Base-by-base conservation (phyloP, 2,329 filamentous ascomycete species). In the Epichloe gansuensis region DNA sequence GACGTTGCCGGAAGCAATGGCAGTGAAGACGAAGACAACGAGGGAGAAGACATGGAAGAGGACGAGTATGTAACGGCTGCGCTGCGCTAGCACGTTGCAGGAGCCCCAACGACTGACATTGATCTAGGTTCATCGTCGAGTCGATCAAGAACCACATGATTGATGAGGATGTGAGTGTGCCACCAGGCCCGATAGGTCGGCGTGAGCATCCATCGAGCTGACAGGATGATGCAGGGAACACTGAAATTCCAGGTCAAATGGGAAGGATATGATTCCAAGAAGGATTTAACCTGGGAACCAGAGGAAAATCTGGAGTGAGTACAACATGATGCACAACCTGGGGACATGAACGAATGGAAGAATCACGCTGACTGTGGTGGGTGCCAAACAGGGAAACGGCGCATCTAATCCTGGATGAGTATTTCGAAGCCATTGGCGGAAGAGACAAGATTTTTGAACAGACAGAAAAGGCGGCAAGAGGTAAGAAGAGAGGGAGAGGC, bases 221-320 rank as follows among this genome's bases (percentile, higher is more conserved):
- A 51, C 31, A 8, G 9, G 5, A 36, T 23, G 4, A 17, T 34
- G 6, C 54, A 80, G 70, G 77, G 77, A 21, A 63, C 65, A 4
- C 60, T 82, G 0, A 74, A 75, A 46, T 89, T 85, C 61, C 75
- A 84, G 49, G 85, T 93, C 38, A 89, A 91, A 61, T 93, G 87
- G 87, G 80, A 87, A 57, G 87, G 87, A 3, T 93, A 84, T 55
- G 79, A 86, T 0, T 77, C 82, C 55, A 80, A 82, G 55, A 65
- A 71, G 0, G 87, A 93, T 58, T 68, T 79, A 60, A 93, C 87
- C 0, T 91, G 86, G 87, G 87, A 93, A 63, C 82, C 85, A 0
- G 82, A 87, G 59, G 79, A 81, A 11, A 90, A 89, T 53, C 58
- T 68, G 6, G 43, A 56, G 66, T 68, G 57, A 48, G 62, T 54